These are phyloP conservation scores for Cladorrhinum samala DNA, from an alignment of 495 filamentous ascomycete genomes.

Conservation along the genomic window DNA sequence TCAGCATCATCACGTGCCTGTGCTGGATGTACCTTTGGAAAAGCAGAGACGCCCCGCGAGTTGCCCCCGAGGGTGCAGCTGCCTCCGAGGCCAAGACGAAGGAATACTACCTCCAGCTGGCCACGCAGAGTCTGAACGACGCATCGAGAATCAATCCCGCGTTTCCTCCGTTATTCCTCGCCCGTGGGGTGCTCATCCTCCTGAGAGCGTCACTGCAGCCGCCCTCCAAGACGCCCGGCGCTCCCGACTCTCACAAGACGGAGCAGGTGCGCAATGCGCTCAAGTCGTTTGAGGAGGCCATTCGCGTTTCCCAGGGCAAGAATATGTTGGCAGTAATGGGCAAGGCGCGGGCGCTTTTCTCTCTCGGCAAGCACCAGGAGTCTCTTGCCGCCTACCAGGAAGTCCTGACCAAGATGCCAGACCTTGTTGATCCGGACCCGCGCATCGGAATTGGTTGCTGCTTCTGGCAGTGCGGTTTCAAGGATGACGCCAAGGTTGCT, in stretches of 20 bases:
- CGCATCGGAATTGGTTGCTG: slow-evolving; percentile 93
- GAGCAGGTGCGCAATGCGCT: slow-evolving; percentile 75
- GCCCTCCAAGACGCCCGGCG: slow-evolving; percentile 59
- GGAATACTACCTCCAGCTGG: slow-evolving; percentile 85
- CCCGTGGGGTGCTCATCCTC: slow-evolving; percentile 84
- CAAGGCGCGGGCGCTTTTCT: slow-evolving; percentile 75
- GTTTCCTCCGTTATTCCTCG: slow-evolving; percentile 80
- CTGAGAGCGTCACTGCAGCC: slow-evolving; percentile 79
- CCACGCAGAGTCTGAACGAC: slow-evolving; percentile 85
- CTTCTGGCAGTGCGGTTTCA: slow-evolving; percentile 89
- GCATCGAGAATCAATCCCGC: slow-evolving; percentile 88
- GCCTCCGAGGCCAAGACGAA: slow-evolving; percentile 76
- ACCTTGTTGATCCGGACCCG: slow-evolving; percentile 89
- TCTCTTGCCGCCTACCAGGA: slow-evolving; percentile 81
- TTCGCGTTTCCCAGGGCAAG: slow-evolving; percentile 69
- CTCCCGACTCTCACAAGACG: slow-evolving; percentile 66
- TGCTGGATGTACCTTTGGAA: slow-evolving; percentile 93
- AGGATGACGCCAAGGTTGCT: slow-evolving; percentile 80
- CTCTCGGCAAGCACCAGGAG: slow-evolving; percentile 74
- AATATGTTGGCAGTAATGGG: slow-evolving; percentile 90
- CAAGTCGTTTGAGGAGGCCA: slow-evolving; percentile 90
- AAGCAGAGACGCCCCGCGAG: slow-evolving; percentile 82
- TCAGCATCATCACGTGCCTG: slow-evolving; percentile 73
- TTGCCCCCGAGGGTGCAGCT: slow-evolving; percentile 53
- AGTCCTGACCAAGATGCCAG: slow-evolving; percentile 73